Percentiles rank a stretch among this genome's conserved stretches.
These are phyloP conservation scores for Plenodomus tracheiphilus DNA, from an alignment of 2,329 filamentous ascomycete genomes.

Conservation along the genomic window DNA sequence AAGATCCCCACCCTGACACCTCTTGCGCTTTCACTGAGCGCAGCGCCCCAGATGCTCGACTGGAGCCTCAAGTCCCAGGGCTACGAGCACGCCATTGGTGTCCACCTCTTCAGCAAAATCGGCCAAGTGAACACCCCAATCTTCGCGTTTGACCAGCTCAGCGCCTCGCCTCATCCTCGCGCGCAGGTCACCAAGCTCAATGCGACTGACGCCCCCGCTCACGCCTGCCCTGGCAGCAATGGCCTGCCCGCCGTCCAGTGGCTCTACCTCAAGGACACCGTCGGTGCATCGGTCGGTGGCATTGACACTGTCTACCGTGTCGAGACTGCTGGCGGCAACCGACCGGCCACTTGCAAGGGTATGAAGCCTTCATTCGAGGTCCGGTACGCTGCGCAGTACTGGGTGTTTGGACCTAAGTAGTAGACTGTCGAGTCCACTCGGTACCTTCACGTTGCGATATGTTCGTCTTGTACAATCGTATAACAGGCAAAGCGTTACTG, in stretches of 20 bases:
- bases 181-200: slow-evolving; percentile 52
- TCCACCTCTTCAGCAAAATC: slow-evolving; percentile 65
- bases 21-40: slow-evolving; percentile 36
- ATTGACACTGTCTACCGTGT: slow-evolving; percentile 53
- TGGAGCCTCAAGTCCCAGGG: slow-evolving; percentile 33
- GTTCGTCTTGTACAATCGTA: neutral
- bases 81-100: slow-evolving; percentile 55
- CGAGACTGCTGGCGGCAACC: slow-evolving; percentile 53
- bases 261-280: slow-evolving; percentile 50
- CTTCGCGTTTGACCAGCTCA: slow-evolving; percentile 58
- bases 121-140: slow-evolving; percentile 52
- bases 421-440: neutral
- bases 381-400: slow-evolving; percentile 48
- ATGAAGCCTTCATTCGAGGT: slow-evolving; percentile 41
- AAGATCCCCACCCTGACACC: slow-evolving; percentile 39
- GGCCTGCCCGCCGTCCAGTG: slow-evolving; percentile 49
- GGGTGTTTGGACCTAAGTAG: neutral
- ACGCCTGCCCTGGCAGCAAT: slow-evolving; percentile 44
- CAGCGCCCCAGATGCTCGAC: slow-evolving; percentile 22
- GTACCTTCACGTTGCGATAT: neutral
- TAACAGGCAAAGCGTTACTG: neutral
- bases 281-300: slow-evolving; percentile 42
- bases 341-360: slow-evolving; percentile 46
- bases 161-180: slow-evolving; percentile 49
- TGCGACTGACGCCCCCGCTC: slow-evolving; percentile 56